A percentile compares a stretch with the other conserved stretches of the same genome.
Evolutionary conservation across 257 asterid genomes (phyloP).

Genomic region (Solanum pinnatisectum): DNA sequence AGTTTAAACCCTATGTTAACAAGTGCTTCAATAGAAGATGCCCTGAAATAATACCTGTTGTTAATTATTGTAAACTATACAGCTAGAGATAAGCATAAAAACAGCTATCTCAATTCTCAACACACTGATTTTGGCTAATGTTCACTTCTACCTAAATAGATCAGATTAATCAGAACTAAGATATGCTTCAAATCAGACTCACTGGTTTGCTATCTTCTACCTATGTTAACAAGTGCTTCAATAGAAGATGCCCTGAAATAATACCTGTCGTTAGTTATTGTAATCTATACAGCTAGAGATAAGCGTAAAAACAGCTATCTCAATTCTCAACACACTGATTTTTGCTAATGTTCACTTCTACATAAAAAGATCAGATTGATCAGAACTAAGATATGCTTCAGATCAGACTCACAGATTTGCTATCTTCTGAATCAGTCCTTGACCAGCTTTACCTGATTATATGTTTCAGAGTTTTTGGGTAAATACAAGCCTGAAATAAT

Average conservation of each 20-base stretch:
- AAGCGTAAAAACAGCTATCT: background rate
- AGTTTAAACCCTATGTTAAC: background rate
- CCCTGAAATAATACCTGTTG: background rate
- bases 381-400: background rate
- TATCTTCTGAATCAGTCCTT: background rate
- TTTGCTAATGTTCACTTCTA: background rate
- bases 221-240: background rate
- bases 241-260: background rate
- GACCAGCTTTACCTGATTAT: background rate
- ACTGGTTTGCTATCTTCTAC: background rate
- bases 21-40: background rate
- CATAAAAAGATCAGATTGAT: background rate
- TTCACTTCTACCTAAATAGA: background rate
- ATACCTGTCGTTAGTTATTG: background rate
- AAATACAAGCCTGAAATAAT: background rate
- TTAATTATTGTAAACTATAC: background rate
- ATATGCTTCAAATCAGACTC: background rate
- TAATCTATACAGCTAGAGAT: background rate
- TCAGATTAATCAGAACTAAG: background rate
- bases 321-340: background rate
- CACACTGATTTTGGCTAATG: background rate
- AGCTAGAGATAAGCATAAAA: background rate
- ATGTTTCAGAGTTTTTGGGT: background rate
- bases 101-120: background rate
- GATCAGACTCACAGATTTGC: background rate